A percentile compares a stretch with the other conserved stretches of the same genome.
Conservation (phyloP, 2,329 filamentous ascomycete species). For the Botryosphaeria dothidea region DNA sequence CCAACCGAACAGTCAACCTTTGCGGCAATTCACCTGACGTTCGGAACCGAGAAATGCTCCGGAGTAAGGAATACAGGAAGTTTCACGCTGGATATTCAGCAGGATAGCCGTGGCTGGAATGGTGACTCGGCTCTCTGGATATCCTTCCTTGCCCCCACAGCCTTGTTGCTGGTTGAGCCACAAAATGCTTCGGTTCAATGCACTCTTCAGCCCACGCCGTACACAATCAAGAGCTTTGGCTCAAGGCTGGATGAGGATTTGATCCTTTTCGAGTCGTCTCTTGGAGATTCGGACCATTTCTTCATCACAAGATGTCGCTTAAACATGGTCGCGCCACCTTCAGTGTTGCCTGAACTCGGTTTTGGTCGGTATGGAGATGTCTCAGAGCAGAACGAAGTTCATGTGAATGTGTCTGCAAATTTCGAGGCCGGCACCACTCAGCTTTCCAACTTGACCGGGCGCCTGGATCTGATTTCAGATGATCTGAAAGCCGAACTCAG, state of each 20-base stretch:
- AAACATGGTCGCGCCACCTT: neutral
- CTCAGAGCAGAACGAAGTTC: neutral
- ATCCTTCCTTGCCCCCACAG: slow-evolving; percentile 21
- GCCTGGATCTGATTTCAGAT: neutral
- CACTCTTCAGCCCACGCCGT: slow-evolving; percentile 16
- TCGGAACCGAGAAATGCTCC: slow-evolving; percentile 19
- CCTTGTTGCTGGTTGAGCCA: neutral
- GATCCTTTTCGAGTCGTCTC: slow-evolving; percentile 15
- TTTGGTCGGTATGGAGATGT: neutral
- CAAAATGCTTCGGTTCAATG: neutral
- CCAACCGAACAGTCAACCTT: slow-evolving; percentile 15
- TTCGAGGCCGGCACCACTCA: neutral
- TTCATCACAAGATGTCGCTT: slow-evolving; percentile 28
- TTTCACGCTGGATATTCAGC: slow-evolving; percentile 19
- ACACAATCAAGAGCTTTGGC: slow-evolving; percentile 1
- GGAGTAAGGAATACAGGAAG: slow-evolving; percentile 19
- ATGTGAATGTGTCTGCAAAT: neutral
- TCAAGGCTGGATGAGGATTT: slow-evolving; percentile 6
- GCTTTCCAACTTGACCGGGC: neutral
- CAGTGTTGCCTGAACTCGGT: neutral
- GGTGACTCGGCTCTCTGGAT: slow-evolving; percentile 22
- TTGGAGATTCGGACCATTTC: slow-evolving; percentile 22
- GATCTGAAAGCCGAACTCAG: slow-evolving; percentile 21
- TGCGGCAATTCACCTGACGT: slow-evolving; percentile 23
- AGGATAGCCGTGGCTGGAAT: slow-evolving; percentile 21